Evolutionary conservation across 2,329 filamentous ascomycete species (phyloP), one percentile per base, ranked within the genome.

Genomic region (Verticillium isaacii): DNA sequence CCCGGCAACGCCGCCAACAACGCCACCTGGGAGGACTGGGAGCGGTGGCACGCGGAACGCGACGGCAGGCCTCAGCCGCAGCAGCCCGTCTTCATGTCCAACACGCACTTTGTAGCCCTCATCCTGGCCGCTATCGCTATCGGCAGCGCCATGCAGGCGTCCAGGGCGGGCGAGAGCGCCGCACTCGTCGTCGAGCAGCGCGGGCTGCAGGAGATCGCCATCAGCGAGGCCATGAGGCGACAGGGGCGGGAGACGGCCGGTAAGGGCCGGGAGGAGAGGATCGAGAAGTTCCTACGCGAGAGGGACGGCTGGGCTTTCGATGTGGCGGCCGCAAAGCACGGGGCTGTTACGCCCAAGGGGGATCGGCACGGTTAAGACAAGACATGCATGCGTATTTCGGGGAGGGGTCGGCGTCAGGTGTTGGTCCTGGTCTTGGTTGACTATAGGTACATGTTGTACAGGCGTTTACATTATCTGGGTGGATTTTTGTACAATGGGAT

Each of bases 11-110:
- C 84, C 14, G 82, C 82, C 58, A 76, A 77, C 68, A 98, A 98
- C 73, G 95, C 92, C 1, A 98, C 95, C 0, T 99, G 95, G 95
- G 95, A 99, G 73, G 95, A 99, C 73, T 97, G 93, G 93, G 92
- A 97, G 77, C 83, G 82, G 55, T 96, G 90, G 88, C 84, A 91
- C 68, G 80, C 86, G 37, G 74, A 81, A 73, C 74, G 80, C 70
- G 74, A 80, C 57, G 78, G 80, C 67, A 78, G 75, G 32, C 25
- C 32, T 19, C 11, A 37, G 32, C 45, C 32, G 5, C 84, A 86
- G 68, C 76, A 82, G 65, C 83, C 84, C 0, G 68, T 88, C 59
- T 90, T 87, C 74, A 87, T 94, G 76, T 91, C 89, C 62, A 96
- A 97, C 70, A 86, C 87, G 52, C 83, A 87, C 14, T 98, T 98